phyloP scores from a whole-genome alignment of 441 rosid genomes.

The Cnidoscolus chayamansa region DNA sequence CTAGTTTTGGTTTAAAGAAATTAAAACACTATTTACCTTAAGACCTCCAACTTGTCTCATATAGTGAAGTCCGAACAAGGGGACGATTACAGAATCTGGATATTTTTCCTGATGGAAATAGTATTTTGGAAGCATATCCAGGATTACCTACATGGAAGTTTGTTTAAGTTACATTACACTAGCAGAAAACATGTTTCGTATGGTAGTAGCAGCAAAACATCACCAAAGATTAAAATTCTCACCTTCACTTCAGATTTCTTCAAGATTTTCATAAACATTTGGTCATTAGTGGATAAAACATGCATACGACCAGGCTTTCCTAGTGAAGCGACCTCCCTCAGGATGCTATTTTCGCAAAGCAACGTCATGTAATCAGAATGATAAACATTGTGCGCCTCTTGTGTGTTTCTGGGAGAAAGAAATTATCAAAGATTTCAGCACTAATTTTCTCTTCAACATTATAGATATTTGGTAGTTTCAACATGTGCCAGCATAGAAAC shows the following conservation, averaged over 20 bases:
- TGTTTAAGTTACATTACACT: not conserved
- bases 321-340: constrained; percentile 35
- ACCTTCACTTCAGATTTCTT: constrained; percentile 56
- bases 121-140: constrained; percentile 43
- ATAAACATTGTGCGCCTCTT: constrained; percentile 38
- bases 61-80: constrained; percentile 45
- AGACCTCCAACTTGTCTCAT: constrained; percentile 44
- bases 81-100: constrained; percentile 33
- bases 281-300: constrained; percentile 36
- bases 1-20: not conserved
- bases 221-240: not conserved
- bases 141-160: constrained; percentile 31
- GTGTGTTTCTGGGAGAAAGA: constrained; percentile 34
- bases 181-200: not conserved
- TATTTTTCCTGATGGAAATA: constrained; percentile 34
- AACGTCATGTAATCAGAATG: constrained; percentile 40
- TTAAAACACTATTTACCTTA: constrained; percentile 20
- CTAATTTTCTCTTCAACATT: not conserved
- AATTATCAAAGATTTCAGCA: not conserved
- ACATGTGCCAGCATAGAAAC: not conserved
- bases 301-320: constrained; percentile 36
- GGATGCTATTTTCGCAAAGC: constrained; percentile 40
- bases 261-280: constrained; percentile 44
- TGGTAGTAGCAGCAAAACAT: not conserved
- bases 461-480: not conserved